Evolutionary conservation across 495 filamentous ascomycete genomes (phyloP).

Genomic region (Daldinia caldariorum): DNA sequence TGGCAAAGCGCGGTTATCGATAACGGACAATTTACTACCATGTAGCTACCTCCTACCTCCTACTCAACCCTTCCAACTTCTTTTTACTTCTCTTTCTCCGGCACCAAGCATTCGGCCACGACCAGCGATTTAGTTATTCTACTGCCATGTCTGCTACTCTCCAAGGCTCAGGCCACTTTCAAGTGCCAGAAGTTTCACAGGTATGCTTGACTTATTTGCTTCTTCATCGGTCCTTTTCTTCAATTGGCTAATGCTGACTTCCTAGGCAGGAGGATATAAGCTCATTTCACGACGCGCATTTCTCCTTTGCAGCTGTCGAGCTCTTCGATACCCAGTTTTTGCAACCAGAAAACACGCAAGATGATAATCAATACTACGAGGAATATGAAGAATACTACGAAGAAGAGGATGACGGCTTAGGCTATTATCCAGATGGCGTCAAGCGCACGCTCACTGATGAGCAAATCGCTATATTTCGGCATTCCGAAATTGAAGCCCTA

Average conservation of each 20-base stretch:
- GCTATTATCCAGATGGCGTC: conserved; percentile 87
- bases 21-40: neutral
- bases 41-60: too few species aligned
- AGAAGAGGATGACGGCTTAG: conserved; percentile 76
- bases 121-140: neutral
- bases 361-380: conserved; percentile 32
- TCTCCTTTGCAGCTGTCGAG: conserved; percentile 56
- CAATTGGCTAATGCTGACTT: conserved; percentile 42
- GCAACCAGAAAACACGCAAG: conserved; percentile 41
- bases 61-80: conserved; percentile 1
- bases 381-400: conserved; percentile 50
- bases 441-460: conserved; percentile 93
- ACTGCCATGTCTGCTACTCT: conserved; percentile 36
- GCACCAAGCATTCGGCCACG: neutral
- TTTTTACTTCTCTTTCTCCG: neutral
- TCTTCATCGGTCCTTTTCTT: neutral
- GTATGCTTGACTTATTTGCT: conserved; percentile 44
- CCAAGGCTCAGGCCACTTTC: conserved; percentile 9
- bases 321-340: conserved; percentile 64
- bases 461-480: conserved; percentile 88
- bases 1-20: conserved; percentile 11
- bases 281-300: conserved; percentile 74
- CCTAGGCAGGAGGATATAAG: conserved; percentile 72
- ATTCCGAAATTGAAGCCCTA: conserved; percentile 84
- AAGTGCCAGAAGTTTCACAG: conserved; percentile 59